Conservation (phyloP, 2,329 filamentous ascomycete genomes). For the Neofusicoccum kwambonambiense region DNA sequence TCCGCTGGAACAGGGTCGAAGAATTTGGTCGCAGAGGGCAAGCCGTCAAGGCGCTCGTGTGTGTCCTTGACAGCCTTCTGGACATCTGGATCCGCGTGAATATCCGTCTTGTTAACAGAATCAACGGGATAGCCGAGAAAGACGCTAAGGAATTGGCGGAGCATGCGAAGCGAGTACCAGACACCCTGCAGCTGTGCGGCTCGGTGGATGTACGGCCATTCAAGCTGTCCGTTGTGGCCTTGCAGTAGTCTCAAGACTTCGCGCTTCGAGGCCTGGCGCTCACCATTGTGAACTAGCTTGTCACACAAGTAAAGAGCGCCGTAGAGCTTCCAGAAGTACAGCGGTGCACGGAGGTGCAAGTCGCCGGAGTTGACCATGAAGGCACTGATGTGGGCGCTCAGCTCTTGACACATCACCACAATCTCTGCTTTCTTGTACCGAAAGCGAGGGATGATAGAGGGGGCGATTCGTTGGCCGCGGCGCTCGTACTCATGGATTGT, state of each 20-base stretch:
- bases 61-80: background rate
- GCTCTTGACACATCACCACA: background rate
- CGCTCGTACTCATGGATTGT: conserved; percentile 13
- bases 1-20: background rate
- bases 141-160: conserved; percentile 11
- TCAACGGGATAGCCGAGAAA: background rate
- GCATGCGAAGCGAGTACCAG: conserved; percentile 17
- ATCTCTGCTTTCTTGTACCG: background rate
- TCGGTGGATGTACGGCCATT: conserved; percentile 11
- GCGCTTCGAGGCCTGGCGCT: background rate
- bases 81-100: background rate
- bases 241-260: background rate
- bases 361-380: conserved; percentile 2
- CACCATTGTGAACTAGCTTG: conserved; percentile 2
- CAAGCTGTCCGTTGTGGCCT: background rate
- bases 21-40: background rate
- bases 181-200: conserved; percentile 10
- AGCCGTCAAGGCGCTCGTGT: background rate
- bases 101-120: background rate
- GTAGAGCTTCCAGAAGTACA: conserved; percentile 15
- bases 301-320: background rate
- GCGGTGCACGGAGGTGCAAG: background rate
- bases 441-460: background rate
- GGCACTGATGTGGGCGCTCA: conserved; percentile 7
- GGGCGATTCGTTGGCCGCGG: conserved; percentile 1